Conservation (phyloP, 1,139 yeast genomes). For the Suhomyces coccinellae region DNA sequence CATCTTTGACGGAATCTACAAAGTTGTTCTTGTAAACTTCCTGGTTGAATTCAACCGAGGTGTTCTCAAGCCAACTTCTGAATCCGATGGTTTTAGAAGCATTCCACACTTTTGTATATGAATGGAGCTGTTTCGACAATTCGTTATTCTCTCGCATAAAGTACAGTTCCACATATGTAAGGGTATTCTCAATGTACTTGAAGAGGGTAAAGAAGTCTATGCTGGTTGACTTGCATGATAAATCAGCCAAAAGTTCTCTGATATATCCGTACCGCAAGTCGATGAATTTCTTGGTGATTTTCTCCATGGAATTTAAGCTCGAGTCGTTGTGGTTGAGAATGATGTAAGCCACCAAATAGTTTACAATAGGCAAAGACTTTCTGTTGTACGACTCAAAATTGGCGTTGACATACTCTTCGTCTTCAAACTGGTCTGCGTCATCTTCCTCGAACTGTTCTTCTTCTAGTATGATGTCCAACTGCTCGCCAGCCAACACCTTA, state of each 20-base stretch:
- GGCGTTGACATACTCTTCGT: constrained; percentile 16
- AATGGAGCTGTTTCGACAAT: constrained; percentile 21
- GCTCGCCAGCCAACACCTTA: constrained; percentile 17
- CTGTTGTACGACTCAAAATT: constrained; percentile 20
- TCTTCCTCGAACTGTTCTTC: constrained; percentile 17
- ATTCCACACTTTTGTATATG: constrained; percentile 30
- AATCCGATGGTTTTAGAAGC: constrained; percentile 31
- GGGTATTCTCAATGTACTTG: constrained; percentile 38
- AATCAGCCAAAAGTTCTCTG: constrained; percentile 2
- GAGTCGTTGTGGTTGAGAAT: constrained; percentile 25
- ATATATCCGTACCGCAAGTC: constrained; percentile 22
- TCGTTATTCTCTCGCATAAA: constrained; percentile 26
- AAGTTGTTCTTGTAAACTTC: constrained; percentile 10
- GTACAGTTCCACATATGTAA: constrained; percentile 26
- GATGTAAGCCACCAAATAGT: constrained; percentile 35
- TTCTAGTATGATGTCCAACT: constrained; percentile 15
- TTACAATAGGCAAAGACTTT: constrained; percentile 33
- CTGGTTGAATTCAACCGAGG: constrained; percentile 12
- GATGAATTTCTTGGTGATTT: constrained; percentile 26
- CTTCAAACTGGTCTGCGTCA: constrained; percentile 10
- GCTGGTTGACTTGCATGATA: not conserved
- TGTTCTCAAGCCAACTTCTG: constrained; percentile 31
- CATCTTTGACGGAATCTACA: constrained; percentile 8
- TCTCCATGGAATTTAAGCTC: constrained; percentile 22
- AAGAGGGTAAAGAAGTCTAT: constrained; percentile 32